A percentile compares a stretch with the other conserved stretches of the same genome.
These are phyloP conservation scores for Puccinia polysora DNA, from an alignment of 1,284 basidiomycete genomes.

Conservation along the genomic window DNA sequence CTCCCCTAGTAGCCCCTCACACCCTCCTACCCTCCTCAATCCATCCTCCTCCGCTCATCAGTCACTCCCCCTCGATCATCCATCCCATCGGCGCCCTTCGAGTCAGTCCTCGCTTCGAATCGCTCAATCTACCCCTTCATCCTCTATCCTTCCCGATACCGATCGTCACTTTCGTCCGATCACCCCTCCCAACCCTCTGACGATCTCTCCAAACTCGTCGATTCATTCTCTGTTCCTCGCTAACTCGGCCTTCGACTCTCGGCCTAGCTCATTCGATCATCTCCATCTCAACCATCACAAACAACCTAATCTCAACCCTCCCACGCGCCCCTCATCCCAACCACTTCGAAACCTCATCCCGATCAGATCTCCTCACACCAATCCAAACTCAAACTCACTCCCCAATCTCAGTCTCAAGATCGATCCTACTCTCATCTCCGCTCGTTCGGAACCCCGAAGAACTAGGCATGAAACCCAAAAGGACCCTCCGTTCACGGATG, in stretches of 20 bases:
- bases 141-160: not conserved
- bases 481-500: not conserved
- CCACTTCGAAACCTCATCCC: not conserved
- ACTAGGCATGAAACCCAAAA: not conserved
- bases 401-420: not conserved
- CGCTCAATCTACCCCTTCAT: not conserved
- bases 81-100: not conserved
- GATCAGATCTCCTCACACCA: not conserved
- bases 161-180: not conserved
- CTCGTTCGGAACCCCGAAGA: not conserved
- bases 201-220: not conserved
- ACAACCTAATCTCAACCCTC: not conserved
- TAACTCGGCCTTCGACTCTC: not conserved
- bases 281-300: not conserved
- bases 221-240: not conserved
- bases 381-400: not conserved
- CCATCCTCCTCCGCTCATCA: not conserved
- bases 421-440: not conserved
- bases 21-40: not conserved
- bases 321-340: not conserved
- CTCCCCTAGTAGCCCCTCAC: not conserved
- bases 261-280: not conserved
- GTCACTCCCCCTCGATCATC: not conserved
- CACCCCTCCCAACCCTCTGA: not conserved
- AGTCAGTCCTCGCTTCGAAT: not conserved